Conservation (phyloP, 2,329 filamentous ascomycete species). For the Beauveria brongniartii region DNA sequence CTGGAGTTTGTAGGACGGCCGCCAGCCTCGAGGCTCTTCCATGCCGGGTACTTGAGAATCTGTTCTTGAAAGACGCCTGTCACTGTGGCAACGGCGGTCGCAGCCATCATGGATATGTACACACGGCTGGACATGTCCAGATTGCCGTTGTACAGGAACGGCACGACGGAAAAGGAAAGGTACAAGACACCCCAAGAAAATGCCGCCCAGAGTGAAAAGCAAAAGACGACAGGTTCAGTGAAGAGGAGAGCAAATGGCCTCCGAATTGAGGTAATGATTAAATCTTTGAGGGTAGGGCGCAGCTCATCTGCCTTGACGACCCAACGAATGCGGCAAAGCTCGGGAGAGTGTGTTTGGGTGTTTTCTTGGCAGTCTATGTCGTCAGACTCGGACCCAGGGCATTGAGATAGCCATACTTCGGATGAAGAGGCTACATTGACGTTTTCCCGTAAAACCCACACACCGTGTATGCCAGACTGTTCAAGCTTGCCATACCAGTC, state of each 20-base stretch:
- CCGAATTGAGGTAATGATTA: conserved; percentile 66
- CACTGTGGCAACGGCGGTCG: conserved; percentile 55
- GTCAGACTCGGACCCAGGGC: conserved; percentile 6
- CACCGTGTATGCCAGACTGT: conserved; percentile 46
- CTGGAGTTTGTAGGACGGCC: conserved; percentile 20
- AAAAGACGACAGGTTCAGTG: conserved; percentile 73
- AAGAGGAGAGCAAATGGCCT: conserved; percentile 71
- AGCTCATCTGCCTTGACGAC: conserved; percentile 72
- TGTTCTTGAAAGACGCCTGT: conserved; percentile 66
- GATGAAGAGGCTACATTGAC: not conserved
- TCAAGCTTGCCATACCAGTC: conserved; percentile 72
- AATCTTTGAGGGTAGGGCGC: conserved; percentile 55
- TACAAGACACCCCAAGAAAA: conserved; percentile 90
- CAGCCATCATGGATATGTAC: conserved; percentile 65
- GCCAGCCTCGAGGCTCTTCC: conserved; percentile 18
- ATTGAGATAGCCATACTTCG: not conserved
- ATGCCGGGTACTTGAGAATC: conserved; percentile 42
- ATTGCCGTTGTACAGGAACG: conserved; percentile 60
- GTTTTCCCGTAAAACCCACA: conserved; percentile 26
- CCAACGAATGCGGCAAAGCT: conserved; percentile 59
- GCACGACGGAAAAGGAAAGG: conserved; percentile 72
- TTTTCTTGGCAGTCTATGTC: not conserved
- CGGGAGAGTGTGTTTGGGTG: not conserved
- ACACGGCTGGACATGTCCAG: conserved; percentile 63
- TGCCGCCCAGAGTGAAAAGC: conserved; percentile 81